Conservation (phyloP, 139 green algal species). For the Trebouxia sp. region DNA sequence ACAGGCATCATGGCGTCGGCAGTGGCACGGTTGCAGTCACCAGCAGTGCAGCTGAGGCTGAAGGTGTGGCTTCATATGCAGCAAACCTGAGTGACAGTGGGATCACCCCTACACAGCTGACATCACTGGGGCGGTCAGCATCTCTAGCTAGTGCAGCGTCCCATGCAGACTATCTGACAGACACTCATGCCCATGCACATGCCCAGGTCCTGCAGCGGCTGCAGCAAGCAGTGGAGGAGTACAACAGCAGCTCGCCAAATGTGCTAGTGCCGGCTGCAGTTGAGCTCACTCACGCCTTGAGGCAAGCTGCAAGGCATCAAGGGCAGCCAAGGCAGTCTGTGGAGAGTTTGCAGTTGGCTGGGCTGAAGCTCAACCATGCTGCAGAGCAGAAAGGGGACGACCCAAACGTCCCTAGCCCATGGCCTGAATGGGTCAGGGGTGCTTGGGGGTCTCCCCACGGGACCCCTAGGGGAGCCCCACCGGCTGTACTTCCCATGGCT, state of each 20-base stretch:
- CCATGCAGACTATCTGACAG: conserved; percentile 17
- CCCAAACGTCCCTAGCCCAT: not conserved
- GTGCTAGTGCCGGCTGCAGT: conserved; percentile 9
- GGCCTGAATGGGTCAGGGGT: not conserved
- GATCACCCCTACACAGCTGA: not conserved
- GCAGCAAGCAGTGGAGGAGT: conserved; percentile 6
- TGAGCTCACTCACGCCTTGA: not conserved
- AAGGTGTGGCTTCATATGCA: not conserved
- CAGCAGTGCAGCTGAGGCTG: not conserved
- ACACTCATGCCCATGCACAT: conserved; percentile 5
- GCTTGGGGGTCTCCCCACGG: conserved; percentile 21
- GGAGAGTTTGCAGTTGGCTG: not conserved
- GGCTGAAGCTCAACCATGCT: not conserved
- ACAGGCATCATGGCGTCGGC: too few species aligned
- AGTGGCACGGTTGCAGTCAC: too few species aligned
- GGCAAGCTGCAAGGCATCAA: not conserved
- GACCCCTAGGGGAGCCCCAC: not conserved
- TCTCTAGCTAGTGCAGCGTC: not conserved
- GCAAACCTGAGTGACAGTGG: not conserved
- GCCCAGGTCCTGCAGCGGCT: conserved; percentile 7
- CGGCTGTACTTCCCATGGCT: not conserved
- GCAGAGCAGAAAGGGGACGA: not conserved
- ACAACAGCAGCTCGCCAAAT: conserved; percentile 5
- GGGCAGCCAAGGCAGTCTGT: not conserved
- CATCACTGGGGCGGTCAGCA: not conserved